Evolutionary conservation across 2,329 filamentous ascomycete species (phyloP), one percentile per base, ranked within the genome.

Genomic region (Helotiales sp.): DNA sequence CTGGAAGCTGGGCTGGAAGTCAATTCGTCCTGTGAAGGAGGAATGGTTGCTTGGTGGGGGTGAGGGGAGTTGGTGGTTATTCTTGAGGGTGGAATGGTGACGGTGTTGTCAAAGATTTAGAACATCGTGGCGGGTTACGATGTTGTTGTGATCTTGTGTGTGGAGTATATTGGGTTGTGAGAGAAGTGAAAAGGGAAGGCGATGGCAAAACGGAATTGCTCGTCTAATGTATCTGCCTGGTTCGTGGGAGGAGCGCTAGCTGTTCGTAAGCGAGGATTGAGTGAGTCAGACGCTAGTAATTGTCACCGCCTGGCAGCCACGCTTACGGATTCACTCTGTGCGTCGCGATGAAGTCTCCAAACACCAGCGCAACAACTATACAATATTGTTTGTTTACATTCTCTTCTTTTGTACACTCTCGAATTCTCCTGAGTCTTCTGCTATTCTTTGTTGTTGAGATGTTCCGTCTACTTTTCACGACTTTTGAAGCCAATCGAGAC

Each of bases 1-100:
- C 84, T 75, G 75, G 82, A 82, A 85, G 87, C 86, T 81, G 82
- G 81, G 84, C 84, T 85, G 77, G 82, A 88, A 87, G 90, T 90
- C 89, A 91, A 87, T 77, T 87, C 86, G 81, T 86, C 87, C 86
- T 81, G 79, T 74, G 68, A 76, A 81, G 83, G 82, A 80, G 81
- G 83, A 83, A 79, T 85, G 85, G 86, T 85, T 65, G 74, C 71
- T 77, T 77, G 83, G 85, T n/a, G n/a, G n/a, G n/a, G 84, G 61
- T 70, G 69, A 72, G 71, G 82, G 81, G 85, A 76, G 69, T 70
- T 82, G 82, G 84, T 76, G 72, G 73, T 70, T 78, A 77, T 78
- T 76, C 26, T 76, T 45, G n/a, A 75, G 73, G 83, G 86, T 80
- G 79, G 76, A 85, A 87, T 88, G 79, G 82, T 88, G 83, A 78